Conservation (phyloP, 1,284 basidiomycete species). For the Sporisorium graminicola region DNA sequence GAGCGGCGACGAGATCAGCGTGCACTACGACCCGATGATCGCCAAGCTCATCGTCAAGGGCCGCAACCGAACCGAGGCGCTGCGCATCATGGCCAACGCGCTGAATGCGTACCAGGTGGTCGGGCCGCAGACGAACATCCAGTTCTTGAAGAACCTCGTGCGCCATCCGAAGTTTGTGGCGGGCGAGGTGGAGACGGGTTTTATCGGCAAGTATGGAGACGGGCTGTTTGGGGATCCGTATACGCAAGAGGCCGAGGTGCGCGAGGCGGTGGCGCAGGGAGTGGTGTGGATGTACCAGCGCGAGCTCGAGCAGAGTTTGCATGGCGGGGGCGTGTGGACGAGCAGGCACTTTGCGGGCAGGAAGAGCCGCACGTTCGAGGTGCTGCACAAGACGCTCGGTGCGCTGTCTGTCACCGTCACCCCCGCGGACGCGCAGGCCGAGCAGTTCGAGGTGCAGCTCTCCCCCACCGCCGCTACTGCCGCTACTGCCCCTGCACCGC, state of each 20-base stretch:
- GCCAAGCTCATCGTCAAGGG: slow-evolving; percentile 93
- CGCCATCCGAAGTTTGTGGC: slow-evolving; percentile 81
- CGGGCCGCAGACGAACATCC: slow-evolving; percentile 89
- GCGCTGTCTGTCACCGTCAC: slow-evolving; percentile 15
- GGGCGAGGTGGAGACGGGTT: slow-evolving; percentile 91
- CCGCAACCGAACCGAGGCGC: slow-evolving; percentile 84
- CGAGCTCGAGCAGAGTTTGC: slow-evolving; percentile 75
- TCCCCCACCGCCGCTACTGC: not conserved
- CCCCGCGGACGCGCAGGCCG: not conserved
- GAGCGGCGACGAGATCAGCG: slow-evolving; percentile 78
- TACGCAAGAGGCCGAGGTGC: slow-evolving; percentile 11
- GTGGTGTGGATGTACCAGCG: slow-evolving; percentile 12
- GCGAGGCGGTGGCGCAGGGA: slow-evolving; percentile 33
- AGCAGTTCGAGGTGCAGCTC: slow-evolving; percentile 73
- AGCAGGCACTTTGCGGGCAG: not conserved
- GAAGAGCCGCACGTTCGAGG: not conserved
- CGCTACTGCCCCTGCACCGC: not conserved
- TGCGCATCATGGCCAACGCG: slow-evolving; percentile 82
- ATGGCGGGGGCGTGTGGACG: slow-evolving; percentile 15
- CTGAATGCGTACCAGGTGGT: slow-evolving; percentile 90
- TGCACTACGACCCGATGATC: slow-evolving; percentile 89
- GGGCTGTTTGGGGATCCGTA: slow-evolving; percentile 42
- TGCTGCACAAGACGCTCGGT: slow-evolving; percentile 29
- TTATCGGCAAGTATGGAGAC: slow-evolving; percentile 75
- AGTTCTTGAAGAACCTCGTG: slow-evolving; percentile 84